phyloP scores from a whole-genome alignment of 169 alveolate genomes.

The Cryptosporidium sp. region DNA sequence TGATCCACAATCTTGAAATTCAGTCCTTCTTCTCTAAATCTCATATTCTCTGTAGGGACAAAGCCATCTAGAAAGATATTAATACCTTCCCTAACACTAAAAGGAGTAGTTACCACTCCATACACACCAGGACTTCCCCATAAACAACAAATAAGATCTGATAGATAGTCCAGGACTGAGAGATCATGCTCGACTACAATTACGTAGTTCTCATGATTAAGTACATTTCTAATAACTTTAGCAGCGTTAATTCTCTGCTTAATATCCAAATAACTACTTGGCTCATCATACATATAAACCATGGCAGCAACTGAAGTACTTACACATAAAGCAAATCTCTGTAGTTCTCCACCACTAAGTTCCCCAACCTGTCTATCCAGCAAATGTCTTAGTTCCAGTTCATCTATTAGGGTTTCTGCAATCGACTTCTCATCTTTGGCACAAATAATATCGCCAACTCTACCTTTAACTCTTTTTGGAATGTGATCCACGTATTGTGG shows the following conservation, averaged over 20 bases:
- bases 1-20: constrained; percentile 89
- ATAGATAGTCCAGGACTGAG: constrained; percentile 98
- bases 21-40: constrained; percentile 97
- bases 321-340: constrained; percentile 96
- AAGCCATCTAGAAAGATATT: constrained; percentile 98
- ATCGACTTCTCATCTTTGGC: constrained; percentile 91
- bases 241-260: constrained; percentile 97
- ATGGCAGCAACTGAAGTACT: constrained; percentile 93
- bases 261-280: constrained; percentile 98
- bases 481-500: constrained; percentile 98
- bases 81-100: constrained; percentile 98
- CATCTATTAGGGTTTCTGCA: constrained; percentile 86
- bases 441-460: constrained; percentile 89
- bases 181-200: constrained; percentile 99
- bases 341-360: constrained; percentile 98
- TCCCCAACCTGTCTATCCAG: constrained; percentile 93
- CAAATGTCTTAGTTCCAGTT: constrained; percentile 93
- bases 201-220: constrained; percentile 92
- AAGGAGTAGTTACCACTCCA: constrained; percentile 99
- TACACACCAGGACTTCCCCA: constrained; percentile 99
- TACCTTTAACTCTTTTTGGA: constrained; percentile 91
- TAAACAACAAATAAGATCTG: constrained; percentile 98
- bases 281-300: constrained; percentile 99
- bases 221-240: constrained; percentile 89
- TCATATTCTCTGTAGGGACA: constrained; percentile 98